These are phyloP conservation scores for Apocynum venetum DNA, from an alignment of 257 asterid species.

Conservation along the genomic window DNA sequence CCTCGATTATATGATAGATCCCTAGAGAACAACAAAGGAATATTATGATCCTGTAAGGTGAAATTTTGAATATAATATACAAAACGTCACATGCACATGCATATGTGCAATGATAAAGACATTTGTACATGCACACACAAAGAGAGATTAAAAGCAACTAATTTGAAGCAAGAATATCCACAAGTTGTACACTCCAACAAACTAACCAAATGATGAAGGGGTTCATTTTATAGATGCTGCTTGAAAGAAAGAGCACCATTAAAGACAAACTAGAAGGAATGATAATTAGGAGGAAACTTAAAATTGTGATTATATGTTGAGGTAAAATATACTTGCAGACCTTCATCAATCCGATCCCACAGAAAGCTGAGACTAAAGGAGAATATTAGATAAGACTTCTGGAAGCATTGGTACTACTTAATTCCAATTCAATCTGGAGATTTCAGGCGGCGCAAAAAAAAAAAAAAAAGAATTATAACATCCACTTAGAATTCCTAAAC, in stretches of 20 bases:
- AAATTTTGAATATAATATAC: not conserved
- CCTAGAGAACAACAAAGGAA: constrained; percentile 35
- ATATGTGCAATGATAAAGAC: not conserved
- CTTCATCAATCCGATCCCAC: not conserved
- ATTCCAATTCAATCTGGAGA: not conserved
- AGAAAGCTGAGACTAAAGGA: not conserved
- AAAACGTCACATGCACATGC: not conserved
- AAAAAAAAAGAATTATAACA: not conserved
- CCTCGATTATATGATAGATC: constrained; percentile 78
- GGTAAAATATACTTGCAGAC: not conserved
- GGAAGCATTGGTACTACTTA: not conserved
- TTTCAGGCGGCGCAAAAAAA: not conserved
- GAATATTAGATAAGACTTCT: not conserved
- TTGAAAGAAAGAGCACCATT: no score
- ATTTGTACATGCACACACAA: not conserved
- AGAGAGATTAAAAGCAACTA: not conserved
- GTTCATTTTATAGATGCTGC: no score
- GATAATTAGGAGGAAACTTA: not conserved
- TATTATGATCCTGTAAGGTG: not conserved
- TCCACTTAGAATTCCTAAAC: not conserved
- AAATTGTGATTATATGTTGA: not conserved
- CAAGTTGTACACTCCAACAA: no score
- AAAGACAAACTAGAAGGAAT: not conserved
- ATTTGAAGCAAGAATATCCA: not conserved
- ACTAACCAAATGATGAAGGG: not conserved